These are phyloP conservation scores for Nicotiana tabacum DNA, from an alignment of 257 asterid species.

Conservation along the genomic window DNA sequence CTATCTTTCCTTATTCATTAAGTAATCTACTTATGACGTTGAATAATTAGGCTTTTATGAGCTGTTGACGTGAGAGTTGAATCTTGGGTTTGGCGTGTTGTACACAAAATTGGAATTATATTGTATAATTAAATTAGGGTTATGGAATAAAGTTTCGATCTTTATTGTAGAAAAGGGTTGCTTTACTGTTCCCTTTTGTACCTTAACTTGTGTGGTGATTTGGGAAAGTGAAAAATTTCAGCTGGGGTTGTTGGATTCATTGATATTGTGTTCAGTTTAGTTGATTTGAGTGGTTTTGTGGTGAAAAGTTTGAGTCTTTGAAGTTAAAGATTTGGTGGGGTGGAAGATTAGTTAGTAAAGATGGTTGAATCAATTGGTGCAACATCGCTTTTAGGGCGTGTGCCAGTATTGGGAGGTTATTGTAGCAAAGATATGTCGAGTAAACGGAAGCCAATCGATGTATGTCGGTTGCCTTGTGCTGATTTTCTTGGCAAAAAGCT, in stretches of 20 bases:
- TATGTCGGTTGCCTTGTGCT: slow-evolving; percentile 28
- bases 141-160: slow-evolving; percentile 42
- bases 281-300: background rate
- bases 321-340: slow-evolving; percentile 3
- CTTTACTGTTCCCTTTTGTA: background rate
- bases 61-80: slow-evolving; percentile 9
- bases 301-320: slow-evolving; percentile 17
- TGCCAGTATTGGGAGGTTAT: slow-evolving; percentile 41
- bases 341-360: slow-evolving; percentile 17
- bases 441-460: slow-evolving; percentile 31
- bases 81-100: slow-evolving; percentile 26
- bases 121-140: slow-evolving; percentile 23
- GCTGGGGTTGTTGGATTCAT: background rate
- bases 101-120: slow-evolving; percentile 24
- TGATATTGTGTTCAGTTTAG: background rate
- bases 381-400: slow-evolving; percentile 57
- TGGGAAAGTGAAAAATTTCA: background rate
- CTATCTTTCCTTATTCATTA: background rate
- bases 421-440: slow-evolving; percentile 29
- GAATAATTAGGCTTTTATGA: background rate
- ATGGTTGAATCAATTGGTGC: slow-evolving; percentile 82
- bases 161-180: slow-evolving; percentile 19
- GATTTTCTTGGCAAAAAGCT: slow-evolving; percentile 27
- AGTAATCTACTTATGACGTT: slow-evolving; percentile 23
- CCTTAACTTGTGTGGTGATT: slow-evolving; percentile 7